Base-by-base conservation (phyloP, 306 rosid species). In the Prunus persica region DNA sequence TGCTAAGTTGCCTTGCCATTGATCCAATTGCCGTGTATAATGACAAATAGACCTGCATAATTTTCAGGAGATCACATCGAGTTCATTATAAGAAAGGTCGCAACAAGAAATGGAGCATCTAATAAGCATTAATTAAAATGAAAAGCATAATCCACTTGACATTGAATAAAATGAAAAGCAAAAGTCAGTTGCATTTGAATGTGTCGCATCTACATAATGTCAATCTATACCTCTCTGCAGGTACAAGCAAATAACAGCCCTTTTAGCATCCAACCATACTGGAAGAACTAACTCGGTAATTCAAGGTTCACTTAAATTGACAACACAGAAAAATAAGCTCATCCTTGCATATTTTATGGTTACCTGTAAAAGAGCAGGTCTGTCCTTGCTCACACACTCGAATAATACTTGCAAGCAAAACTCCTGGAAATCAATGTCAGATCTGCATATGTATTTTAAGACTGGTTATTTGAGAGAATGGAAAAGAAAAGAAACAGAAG, bases 351-450 rank as follows among this genome's bases (percentile, higher is more conserved):
- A 22, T 55, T 46, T 68, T 69, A 58, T 57, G 71, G 64, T 71
- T 89, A 89, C 98, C 96, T 94, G 97, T 79, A 94, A 87, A 81
- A 94, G 97, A 82, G 95, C 91, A 56, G 96, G 98, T 75, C 93
- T 92, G 86, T 92, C 98, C 87, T 94, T 94, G 95, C 95, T 92
- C 79, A 94, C 97, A 76, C 98, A 94, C 85, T 94, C 98, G 72
- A 92, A 94, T 84, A 94, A 82, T 67, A 94, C 96, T 94, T 94
- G 98, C 95, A 92, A 89, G 89, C 98, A 94, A 87, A 92, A 94
- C 79, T 94, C 98, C 86, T 89, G 94, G 91, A 94, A 94, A 85
- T 89, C 97, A 78, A 83, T 81, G 83, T 94, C 93, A 24, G 85
- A 84, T 87, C 97, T 94, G 96, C 92, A 85, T 67, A 73, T 47